Conservation (phyloP, 2,329 filamentous ascomycete genomes). For the Ustilaginoidea virens region DNA sequence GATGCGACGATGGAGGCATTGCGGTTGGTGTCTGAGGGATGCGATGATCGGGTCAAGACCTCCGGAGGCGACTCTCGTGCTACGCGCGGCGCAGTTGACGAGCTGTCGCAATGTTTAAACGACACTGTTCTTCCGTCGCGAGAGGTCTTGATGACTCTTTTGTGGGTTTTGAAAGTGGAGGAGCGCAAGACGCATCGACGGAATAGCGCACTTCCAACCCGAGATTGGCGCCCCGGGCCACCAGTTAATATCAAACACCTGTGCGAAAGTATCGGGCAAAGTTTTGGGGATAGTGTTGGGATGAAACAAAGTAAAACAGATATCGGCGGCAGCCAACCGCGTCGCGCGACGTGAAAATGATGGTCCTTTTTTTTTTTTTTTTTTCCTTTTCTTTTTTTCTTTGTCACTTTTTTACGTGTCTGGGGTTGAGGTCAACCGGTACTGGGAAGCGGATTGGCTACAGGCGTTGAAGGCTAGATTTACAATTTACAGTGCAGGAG, state of each 20-base stretch:
- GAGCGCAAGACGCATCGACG: slow-evolving; percentile 18
- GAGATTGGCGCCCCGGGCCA: slow-evolving; percentile 12
- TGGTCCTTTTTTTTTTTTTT: too few relatives aligned
- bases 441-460: too few relatives aligned
- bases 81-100: slow-evolving; percentile 21
- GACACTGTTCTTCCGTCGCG: slow-evolving; percentile 26
- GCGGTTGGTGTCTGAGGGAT: slow-evolving; percentile 52
- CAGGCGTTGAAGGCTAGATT: too few relatives aligned
- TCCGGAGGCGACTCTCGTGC: slow-evolving; percentile 16
- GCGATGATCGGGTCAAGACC: slow-evolving; percentile 28
- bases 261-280: not conserved
- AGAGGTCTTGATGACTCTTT: slow-evolving; percentile 31
- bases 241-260: slow-evolving; percentile 8
- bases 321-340: too few relatives aligned
- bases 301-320: slow-evolving; percentile 9
- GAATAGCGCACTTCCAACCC: slow-evolving; percentile 9
- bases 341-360: too few relatives aligned
- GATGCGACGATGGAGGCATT: slow-evolving; percentile 61
- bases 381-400: too few relatives aligned
- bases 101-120: slow-evolving; percentile 21
- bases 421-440: too few relatives aligned
- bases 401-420: too few relatives aligned
- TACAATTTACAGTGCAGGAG: too few relatives aligned
- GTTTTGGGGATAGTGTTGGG: slow-evolving; percentile 9
- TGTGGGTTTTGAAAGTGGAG: slow-evolving; percentile 30